phyloP scores from a whole-genome alignment of 2,329 filamentous ascomycete genomes.

The Cryoendolithus antarcticus region DNA sequence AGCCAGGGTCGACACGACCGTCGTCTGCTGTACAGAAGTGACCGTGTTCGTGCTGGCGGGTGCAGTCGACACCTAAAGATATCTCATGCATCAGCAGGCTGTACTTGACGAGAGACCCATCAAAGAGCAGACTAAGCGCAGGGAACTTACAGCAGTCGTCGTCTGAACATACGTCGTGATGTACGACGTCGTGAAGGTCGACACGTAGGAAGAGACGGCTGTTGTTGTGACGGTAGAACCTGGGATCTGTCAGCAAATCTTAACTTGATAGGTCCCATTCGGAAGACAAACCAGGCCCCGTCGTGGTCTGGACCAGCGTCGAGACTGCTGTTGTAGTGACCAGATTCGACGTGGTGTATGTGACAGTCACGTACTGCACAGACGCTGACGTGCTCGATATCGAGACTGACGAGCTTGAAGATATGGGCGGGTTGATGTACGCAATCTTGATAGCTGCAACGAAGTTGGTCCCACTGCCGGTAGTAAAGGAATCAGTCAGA shows the following conservation, averaged over 20 bases:
- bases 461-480: too few relatives aligned
- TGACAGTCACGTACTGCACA: conserved; percentile 1
- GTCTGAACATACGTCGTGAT: not conserved
- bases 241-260: not conserved
- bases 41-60: too few relatives aligned
- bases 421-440: not conserved
- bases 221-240: conserved; percentile 2
- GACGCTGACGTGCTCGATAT: not conserved
- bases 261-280: not conserved
- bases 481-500: too few relatives aligned
- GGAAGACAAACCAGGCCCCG: not conserved
- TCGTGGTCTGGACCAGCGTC: conserved; percentile 1
- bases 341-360: not conserved
- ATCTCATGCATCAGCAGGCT: too few relatives aligned
- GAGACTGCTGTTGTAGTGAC: conserved; percentile 2
- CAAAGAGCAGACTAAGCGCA: too few relatives aligned
- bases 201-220: not conserved
- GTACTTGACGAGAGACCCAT: too few relatives aligned
- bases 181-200: conserved; percentile 1
- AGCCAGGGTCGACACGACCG: not conserved
- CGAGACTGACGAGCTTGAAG: conserved; percentile 1
- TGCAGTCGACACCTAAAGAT: too few relatives aligned
- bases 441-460: too few relatives aligned
- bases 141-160: too few relatives aligned
- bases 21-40: not conserved